Percentiles rank a stretch among this genome's conserved stretches.
These are phyloP conservation scores for Pichia sp. DNA, from an alignment of 1,139 yeast genomes.

Conservation along the genomic window DNA sequence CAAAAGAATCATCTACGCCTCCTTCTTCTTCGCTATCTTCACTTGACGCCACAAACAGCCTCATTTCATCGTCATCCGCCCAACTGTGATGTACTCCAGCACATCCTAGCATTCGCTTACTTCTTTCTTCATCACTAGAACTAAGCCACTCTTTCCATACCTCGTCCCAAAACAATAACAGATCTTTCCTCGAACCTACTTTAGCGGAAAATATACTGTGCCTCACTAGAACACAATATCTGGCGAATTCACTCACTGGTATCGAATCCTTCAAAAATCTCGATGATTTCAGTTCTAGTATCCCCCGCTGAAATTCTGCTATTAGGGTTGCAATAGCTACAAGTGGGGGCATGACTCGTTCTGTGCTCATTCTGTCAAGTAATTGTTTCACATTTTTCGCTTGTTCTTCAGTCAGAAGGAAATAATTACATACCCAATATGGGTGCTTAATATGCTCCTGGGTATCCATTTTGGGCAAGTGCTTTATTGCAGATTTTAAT, in stretches of 20 bases:
- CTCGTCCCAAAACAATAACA: slow-evolving; percentile 26
- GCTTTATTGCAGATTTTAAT: slow-evolving; percentile 11
- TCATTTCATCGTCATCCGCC: slow-evolving; percentile 23
- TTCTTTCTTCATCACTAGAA: slow-evolving; percentile 18
- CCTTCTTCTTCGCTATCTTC: slow-evolving; percentile 18
- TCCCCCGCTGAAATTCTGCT: slow-evolving; percentile 13
- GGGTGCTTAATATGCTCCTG: neutral
- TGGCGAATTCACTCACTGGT: slow-evolving; percentile 29
- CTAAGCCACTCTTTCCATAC: slow-evolving; percentile 24
- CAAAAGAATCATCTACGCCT: slow-evolving; percentile 4
- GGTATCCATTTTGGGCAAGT: slow-evolving; percentile 4
- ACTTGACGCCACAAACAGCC: slow-evolving; percentile 17
- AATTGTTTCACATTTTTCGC: slow-evolving; percentile 6
- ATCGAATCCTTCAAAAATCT: slow-evolving; percentile 22
- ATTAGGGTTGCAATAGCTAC: slow-evolving; percentile 14
- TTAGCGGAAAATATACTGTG: slow-evolving; percentile 18
- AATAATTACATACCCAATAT: slow-evolving; percentile 17
- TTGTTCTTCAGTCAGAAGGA: slow-evolving; percentile 15
- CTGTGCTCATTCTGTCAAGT: slow-evolving; percentile 6
- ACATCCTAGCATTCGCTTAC: slow-evolving; percentile 15
- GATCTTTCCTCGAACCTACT: slow-evolving; percentile 20
- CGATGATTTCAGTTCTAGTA: slow-evolving; percentile 14
- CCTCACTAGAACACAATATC: slow-evolving; percentile 24
- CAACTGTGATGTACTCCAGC: slow-evolving; percentile 16
- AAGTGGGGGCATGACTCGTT: slow-evolving; percentile 13